Evolutionary conservation across 1,139 yeast species (phyloP).

Genomic region (Pichia terricola): DNA sequence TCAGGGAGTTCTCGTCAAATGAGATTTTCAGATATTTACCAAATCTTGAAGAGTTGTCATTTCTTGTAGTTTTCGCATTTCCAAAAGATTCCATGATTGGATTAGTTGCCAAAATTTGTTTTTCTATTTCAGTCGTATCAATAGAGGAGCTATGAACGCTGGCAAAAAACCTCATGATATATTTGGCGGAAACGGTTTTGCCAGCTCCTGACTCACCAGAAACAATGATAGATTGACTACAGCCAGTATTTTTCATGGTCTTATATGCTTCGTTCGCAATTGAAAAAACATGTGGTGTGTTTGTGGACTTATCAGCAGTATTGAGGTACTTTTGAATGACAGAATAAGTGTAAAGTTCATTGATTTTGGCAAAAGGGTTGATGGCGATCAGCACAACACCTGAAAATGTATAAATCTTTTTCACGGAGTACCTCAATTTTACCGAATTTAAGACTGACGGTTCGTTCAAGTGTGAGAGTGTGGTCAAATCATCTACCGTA

Average conservation of each 20-base stretch:
- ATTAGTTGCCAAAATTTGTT: conserved; percentile 91
- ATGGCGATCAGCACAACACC: conserved; percentile 96
- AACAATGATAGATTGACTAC: conserved; percentile 92
- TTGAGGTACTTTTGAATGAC: conserved; percentile 93
- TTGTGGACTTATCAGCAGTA: conserved; percentile 67
- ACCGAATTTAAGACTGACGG: conserved; percentile 95
- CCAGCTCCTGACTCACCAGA: conserved; percentile 99
- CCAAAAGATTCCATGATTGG: conserved; percentile 99
- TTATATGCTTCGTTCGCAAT: conserved; percentile 96
- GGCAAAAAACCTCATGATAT: conserved; percentile 95
- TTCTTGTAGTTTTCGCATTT: conserved; percentile 94
- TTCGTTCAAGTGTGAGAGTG: conserved; percentile 85
- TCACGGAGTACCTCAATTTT: conserved; percentile 74
- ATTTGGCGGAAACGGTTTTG: conserved; percentile 93
- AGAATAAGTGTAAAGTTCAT: conserved; percentile 79
- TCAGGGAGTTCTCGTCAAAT: conserved; percentile 64
- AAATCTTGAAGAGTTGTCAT: conserved; percentile 93
- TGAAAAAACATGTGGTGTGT: conserved; percentile 94
- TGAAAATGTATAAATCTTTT: conserved; percentile 88
- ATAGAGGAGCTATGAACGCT: conserved; percentile 56
- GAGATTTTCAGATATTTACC: conserved; percentile 92
- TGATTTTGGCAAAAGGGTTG: conserved; percentile 88
- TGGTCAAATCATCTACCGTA: conserved; percentile 92
- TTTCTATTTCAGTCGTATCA: conserved; percentile 81
- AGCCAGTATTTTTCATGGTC: conserved; percentile 73